Base-by-base conservation (phyloP, 495 filamentous ascomycete species). In the Neurospora sp. region DNA sequence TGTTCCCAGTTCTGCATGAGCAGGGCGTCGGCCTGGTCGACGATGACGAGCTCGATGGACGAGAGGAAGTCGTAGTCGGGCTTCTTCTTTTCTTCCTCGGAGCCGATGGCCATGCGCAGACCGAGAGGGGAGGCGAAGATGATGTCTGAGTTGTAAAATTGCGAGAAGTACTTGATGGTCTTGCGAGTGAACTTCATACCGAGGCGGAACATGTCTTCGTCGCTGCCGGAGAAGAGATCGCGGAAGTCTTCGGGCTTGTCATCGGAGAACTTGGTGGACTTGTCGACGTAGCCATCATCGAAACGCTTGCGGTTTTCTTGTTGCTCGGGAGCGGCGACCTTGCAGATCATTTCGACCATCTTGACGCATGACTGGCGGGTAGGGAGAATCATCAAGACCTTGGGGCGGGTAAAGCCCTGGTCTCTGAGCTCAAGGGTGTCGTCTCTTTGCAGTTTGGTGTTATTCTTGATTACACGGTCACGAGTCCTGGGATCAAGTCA, bases 1-100 rank as follows among this genome's bases (percentile, higher is more conserved):
- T 98, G 94, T 77, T 97, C 94, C 96, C 96, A 98, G 82, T 97
- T 97, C 79, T 99, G 96, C 94, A 97, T 98, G 20, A 94, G 87
- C 18, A 98, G 86, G 2, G 94, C 94, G 80, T 98, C 96, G 48
- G 94, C 92, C 79, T 97, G 94, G 81, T 99, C 96, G 69, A 96
- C 86, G 44, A 99, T 85, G 35, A 94, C 90, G 11, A 99, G 79
- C 81, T 99, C 96, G 76, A 99, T 92, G 0, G 94, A 97, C 69
- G 90, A 94, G 27, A 99, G 87, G 80, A 97, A 99, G 81, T 99
- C 96, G 76, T 89, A 90, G 78, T 99, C 96, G 11, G 88, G 84
- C 78, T 94, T 95, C 82, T 94, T 82, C 27, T 86, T 81, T 37
- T 89, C 87, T 71, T 91, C 88, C 71, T 92, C 88, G 59, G 91